Base-by-base conservation (phyloP, 441 rosid genomes). In the Arabidopsis hybrid region DNA sequence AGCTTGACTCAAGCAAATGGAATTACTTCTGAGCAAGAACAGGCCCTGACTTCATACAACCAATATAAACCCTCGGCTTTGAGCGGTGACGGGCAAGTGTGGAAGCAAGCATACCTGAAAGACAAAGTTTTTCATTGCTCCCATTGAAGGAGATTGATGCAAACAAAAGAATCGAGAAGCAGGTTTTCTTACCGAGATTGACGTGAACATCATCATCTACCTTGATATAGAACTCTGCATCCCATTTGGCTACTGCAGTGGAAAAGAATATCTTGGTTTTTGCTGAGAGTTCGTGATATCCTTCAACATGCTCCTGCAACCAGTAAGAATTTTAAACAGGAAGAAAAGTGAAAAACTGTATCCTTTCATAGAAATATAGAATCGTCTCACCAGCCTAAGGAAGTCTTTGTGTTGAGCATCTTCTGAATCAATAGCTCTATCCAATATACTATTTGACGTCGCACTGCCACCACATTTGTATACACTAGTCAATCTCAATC, bases 141-240 rank as follows among this genome's bases (percentile, higher is more conserved):
- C 38, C 26, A 21, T 21, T 21, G 26, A 21, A 21, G 26, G 26
- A 21, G 26, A 21, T 21, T 21, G 26, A 21, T 21, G 26, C 26
- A 21, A 21, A 21, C 26, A 21, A 16, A 35, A 2, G 63, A 58
- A 72, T 26, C 26, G 26, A 9, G 7, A 29, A 62, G 13, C 17
- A 14, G 26, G 5, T n/a, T 1, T 12, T 38, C 80, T 61, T 83
- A 90, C 99, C 99, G 71, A 95, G 87, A 85, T 95, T 94, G 56
- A 95, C 99, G 52, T 95, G 99, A 74, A 92, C 97, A 82, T 95
- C 99, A 81, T 95, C 99, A 82, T 95, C 99, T 80, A 92, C 94
- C 78, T 95, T 90, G 85, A 95, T 74, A 79, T 92, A 95, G 78
- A 75, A 95, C 65, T 92, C 97, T 34, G 97, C 94, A 83, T 95